Evolutionary conservation across 495 filamentous ascomycete species (phyloP).

Genomic region (Hyphodiscus hymeniophilus): DNA sequence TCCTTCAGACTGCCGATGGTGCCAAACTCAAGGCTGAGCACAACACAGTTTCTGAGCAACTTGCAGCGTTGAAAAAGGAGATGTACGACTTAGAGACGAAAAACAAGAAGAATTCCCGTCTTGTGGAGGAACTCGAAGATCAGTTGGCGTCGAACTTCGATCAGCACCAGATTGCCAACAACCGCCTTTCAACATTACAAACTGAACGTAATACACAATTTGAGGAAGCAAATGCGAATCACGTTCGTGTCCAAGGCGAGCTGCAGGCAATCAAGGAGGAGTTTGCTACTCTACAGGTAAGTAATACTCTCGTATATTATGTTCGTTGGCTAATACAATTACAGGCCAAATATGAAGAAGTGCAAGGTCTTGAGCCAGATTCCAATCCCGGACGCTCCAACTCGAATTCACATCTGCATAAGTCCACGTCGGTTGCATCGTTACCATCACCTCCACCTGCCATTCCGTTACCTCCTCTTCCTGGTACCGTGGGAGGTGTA

Average conservation of each 20-base stretch:
- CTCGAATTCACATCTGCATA: slow-evolving; percentile 61
- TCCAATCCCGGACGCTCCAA: slow-evolving; percentile 65
- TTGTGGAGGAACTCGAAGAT: slow-evolving; percentile 95
- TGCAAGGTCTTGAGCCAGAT: slow-evolving; percentile 29
- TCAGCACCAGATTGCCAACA: slow-evolving; percentile 77
- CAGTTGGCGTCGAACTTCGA: slow-evolving; percentile 94
- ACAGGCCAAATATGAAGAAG: slow-evolving; percentile 53
- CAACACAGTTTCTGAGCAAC: slow-evolving; percentile 55
- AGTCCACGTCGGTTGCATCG: slow-evolving; percentile 72
- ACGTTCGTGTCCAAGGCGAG: slow-evolving; percentile 36
- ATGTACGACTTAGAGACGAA: slow-evolving; percentile 54
- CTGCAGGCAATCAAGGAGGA: slow-evolving; percentile 55
- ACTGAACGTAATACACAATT: slow-evolving; percentile 56
- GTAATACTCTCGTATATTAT: slow-evolving; percentile 6
- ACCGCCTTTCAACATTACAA: slow-evolving; percentile 62
- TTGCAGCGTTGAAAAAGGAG: slow-evolving; percentile 65
- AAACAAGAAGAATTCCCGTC: slow-evolving; percentile 73
- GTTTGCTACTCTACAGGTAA: slow-evolving; percentile 58
- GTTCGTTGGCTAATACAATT: slow-evolving; percentile 27
- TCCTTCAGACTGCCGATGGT: slow-evolving; percentile 28
- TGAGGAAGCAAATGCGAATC: slow-evolving; percentile 47
- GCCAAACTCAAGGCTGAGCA: slow-evolving; percentile 41
- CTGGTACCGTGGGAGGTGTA: slow-evolving; percentile 30
- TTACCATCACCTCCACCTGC: slow-evolving; percentile 84
- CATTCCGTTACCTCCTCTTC: slow-evolving; percentile 91